phyloP scores from a whole-genome alignment of 495 filamentous ascomycete species.

The Penicillium angulare region DNA sequence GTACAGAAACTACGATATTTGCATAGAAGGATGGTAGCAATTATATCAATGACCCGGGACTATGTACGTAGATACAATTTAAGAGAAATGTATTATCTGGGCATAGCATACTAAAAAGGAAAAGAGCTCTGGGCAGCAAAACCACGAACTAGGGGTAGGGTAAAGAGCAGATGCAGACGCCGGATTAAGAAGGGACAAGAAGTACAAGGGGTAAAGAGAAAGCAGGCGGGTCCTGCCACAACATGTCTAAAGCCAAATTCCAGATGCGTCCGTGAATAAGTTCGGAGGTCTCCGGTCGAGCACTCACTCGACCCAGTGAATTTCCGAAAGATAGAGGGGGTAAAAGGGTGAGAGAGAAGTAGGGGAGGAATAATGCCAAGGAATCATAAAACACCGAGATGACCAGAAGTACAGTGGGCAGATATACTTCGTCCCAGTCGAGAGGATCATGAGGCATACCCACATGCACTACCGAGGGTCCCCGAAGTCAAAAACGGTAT shows the following conservation, averaged over 20 bases:
- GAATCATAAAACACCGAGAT: constrained; percentile 19
- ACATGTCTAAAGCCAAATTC: constrained; percentile 38
- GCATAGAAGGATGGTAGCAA: not conserved
- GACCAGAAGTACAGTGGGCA: constrained; percentile 12
- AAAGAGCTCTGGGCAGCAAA: constrained; percentile 17
- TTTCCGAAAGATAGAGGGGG: constrained; percentile 4
- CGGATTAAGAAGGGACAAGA: constrained; percentile 29
- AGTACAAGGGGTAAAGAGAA: constrained; percentile 24
- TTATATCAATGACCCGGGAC: not conserved
- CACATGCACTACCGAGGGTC: not conserved
- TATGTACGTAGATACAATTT: constrained; percentile 16
- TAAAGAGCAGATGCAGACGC: constrained; percentile 41
- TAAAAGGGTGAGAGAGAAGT: not conserved
- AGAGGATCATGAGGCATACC: constrained; percentile 3
- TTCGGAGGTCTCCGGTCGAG: constrained; percentile 10
- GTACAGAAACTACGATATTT: too few relatives aligned
- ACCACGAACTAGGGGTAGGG: constrained; percentile 12
- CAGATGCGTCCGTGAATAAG: constrained; percentile 23
- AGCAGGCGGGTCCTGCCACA: constrained; percentile 30
- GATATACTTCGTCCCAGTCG: constrained; percentile 14
- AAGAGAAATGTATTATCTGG: constrained; percentile 42
- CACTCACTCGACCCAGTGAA: constrained; percentile 6
- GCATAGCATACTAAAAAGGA: constrained; percentile 34
- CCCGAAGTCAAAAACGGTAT: constrained; percentile 3
- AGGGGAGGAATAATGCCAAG: constrained; percentile 18